Conservation (phyloP, 148 eudicot genomes). For the Dianthus caryophyllus region DNA sequence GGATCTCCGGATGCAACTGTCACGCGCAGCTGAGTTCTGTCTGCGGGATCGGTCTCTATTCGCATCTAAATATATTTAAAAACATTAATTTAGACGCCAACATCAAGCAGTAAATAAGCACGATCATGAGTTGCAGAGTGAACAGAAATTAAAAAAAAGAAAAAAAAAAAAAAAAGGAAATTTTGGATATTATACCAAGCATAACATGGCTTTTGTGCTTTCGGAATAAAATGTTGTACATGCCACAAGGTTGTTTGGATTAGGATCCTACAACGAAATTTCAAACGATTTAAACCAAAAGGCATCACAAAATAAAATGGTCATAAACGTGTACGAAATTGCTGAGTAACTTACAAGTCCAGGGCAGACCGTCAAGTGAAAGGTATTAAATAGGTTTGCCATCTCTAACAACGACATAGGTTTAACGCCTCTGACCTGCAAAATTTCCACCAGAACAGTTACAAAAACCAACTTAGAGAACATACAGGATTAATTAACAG, state of each 20-base stretch:
- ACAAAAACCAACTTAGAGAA: conserved; percentile 1
- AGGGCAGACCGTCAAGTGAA: conserved; percentile 58
- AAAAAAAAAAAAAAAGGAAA: not conserved
- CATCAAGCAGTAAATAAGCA: too few species aligned
- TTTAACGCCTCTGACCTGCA: conserved; percentile 93
- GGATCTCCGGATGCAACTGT: conserved; percentile 95
- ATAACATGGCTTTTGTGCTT: conserved; percentile 83
- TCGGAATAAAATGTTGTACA: conserved; percentile 86
- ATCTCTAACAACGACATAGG: conserved; percentile 83
- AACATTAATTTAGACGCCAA: too few species aligned
- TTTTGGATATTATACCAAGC: conserved; percentile 51
- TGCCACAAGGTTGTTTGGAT: conserved; percentile 84
- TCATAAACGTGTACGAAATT: conserved; percentile 4
- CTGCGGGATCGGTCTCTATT: conserved; percentile 98
- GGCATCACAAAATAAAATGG: conserved; percentile 6
- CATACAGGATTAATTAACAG: not conserved
- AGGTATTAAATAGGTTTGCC: conserved; percentile 67
- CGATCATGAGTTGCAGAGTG: too few species aligned
- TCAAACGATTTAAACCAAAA: not conserved
- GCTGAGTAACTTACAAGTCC: conserved; percentile 64
- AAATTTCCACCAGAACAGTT: conserved; percentile 2
- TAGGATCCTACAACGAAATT: conserved; percentile 76
- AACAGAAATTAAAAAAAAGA: too few species aligned
- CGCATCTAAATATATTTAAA: conserved; percentile 43
- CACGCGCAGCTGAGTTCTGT: conserved; percentile 91